Conservation (phyloP, 2,329 filamentous ascomycete genomes). For the Nothophaeocryptopus gaeumannii region DNA sequence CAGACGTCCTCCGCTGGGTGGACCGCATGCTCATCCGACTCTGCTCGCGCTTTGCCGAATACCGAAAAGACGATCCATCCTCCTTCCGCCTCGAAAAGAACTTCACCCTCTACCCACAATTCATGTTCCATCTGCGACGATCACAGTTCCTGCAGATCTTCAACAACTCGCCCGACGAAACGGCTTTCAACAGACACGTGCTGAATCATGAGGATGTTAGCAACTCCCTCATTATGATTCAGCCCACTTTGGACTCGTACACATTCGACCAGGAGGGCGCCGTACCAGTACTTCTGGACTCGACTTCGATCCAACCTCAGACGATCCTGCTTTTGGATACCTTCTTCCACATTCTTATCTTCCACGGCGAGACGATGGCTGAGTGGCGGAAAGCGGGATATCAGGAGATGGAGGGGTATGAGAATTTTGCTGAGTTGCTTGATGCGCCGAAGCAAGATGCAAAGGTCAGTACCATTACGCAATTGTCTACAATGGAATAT, state of each 20-base stretch:
- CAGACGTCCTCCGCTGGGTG: slow-evolving; percentile 97
- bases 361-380: slow-evolving; percentile 96
- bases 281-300: slow-evolving; percentile 91
- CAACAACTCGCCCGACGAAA: slow-evolving; percentile 99
- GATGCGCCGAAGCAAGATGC: slow-evolving; percentile 97
- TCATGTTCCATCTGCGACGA: slow-evolving; percentile 98
- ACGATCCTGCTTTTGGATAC: slow-evolving; percentile 94
- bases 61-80: slow-evolving; percentile 94
- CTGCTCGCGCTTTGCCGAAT: slow-evolving; percentile 95
- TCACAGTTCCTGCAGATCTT: slow-evolving; percentile 98
- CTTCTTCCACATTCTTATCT: slow-evolving; percentile 99
- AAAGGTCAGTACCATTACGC: slow-evolving; percentile 60
- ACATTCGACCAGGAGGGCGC: slow-evolving; percentile 93
- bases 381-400: slow-evolving; percentile 98
- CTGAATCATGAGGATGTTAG: slow-evolving; percentile 95
- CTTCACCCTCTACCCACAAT: slow-evolving; percentile 97
- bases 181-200: slow-evolving; percentile 96
- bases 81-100: slow-evolving; percentile 98
- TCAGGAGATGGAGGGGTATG: slow-evolving; percentile 96
- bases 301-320: slow-evolving; percentile 89
- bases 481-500: neutral
- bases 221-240: slow-evolving; percentile 98
- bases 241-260: slow-evolving; percentile 95
- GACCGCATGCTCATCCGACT: slow-evolving; percentile 97
- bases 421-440: slow-evolving; percentile 85